These are phyloP conservation scores for Calonectria hongkongensis DNA, from an alignment of 2,329 filamentous ascomycete genomes.

Conservation along the genomic window DNA sequence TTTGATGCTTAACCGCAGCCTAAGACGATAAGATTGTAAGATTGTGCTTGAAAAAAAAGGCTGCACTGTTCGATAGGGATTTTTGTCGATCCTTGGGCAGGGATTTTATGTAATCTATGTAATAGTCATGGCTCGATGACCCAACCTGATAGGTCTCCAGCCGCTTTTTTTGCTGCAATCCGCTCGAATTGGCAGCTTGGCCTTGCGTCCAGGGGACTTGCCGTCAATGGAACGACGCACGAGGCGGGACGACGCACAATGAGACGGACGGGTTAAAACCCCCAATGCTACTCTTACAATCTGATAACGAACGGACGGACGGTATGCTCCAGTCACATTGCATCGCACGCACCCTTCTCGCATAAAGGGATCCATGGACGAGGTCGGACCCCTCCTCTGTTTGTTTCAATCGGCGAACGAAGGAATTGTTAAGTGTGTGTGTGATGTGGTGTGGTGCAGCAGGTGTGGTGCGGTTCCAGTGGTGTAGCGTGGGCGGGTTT, in stretches of 20 bases:
- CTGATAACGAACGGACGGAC: background rate
- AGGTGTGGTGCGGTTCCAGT: too few species aligned
- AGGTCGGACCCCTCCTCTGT: background rate
- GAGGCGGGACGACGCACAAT: background rate
- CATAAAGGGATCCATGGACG: background rate
- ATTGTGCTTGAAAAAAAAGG: background rate
- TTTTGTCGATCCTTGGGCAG: conserved; percentile 17
- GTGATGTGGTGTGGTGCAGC: background rate
- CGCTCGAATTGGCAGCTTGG: background rate
- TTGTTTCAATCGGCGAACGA: conserved; percentile 1
- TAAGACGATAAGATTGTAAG: conserved; percentile 17
- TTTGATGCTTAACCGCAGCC: conserved; percentile 12
- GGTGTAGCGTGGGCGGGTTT: background rate
- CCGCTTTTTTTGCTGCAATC: background rate
- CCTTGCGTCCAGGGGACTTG: background rate
- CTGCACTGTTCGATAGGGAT: conserved; percentile 5
- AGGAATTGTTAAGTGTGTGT: background rate
- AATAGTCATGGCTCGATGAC: conserved; percentile 4
- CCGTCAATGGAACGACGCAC: conserved; percentile 12
- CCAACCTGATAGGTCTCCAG: background rate
- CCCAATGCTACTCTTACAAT: background rate
- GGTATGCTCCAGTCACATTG: background rate
- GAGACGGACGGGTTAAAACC: background rate
- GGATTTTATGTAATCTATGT: conserved; percentile 23
- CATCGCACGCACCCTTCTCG: conserved; percentile 15